Base-by-base conservation (phyloP, 2,329 filamentous ascomycete genomes). In the Fusarium sp. region DNA sequence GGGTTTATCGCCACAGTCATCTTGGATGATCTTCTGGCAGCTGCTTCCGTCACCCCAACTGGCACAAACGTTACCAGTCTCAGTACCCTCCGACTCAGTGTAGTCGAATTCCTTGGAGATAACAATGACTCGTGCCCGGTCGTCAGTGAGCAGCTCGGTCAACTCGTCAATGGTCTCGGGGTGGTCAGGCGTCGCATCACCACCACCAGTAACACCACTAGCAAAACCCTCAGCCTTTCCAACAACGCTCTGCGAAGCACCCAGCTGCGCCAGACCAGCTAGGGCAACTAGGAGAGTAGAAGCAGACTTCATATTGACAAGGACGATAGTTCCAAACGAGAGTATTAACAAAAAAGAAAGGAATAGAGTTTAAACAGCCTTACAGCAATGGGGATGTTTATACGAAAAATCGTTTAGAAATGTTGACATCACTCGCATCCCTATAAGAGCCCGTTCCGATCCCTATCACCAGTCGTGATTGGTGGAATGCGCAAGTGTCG, bases 151-250 rank as follows among this genome's bases (percentile, higher is more conserved):
- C 78, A 89, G 90, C 46, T 81, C 83, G 75, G 86, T 85, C 46
- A 91, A 84, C 83, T 91, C 82, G 30, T 79, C 82, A 43, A 77
- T 88, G 46, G 83, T 85, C 13, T 76, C 79, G 7, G 88, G 88
- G 68, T 87, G 86, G 10, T 86, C 86, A n/a, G 87, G 77, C n/a
- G 83, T 78, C 31, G 86, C 88, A 62, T 73, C 81, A 56, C 88
- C 89, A 73, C 89, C 89, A 40, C 89, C 89, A n/a, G 89, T 91
- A 18, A 88, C 86, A 43, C 87, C 87, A 65, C 78, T 78, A 40
- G 81, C 80, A 67, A 83, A 82, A 23, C 82, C 82, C 50, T 82
- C 76, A 16, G 81, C 79, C 13, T 78, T 66, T 34, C 81, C 81
- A 30, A 70, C 73, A 18, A 82, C 81, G 50, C 62, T 57, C 7